Base-by-base conservation (phyloP, 805 yeast genomes). In the Huiozyma naganishii region DNA sequence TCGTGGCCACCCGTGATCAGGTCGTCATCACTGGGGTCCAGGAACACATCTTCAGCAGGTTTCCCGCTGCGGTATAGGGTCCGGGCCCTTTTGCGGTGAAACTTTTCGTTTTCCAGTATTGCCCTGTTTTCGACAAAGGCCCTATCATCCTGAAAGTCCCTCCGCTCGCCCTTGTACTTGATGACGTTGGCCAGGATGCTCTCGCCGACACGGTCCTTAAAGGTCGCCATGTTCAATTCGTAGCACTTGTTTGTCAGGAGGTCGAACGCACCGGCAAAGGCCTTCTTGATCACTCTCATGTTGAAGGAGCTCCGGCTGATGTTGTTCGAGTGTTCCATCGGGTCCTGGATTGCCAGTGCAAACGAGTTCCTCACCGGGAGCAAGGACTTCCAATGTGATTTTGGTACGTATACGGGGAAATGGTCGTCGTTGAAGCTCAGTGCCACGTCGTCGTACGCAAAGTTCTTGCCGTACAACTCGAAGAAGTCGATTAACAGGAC, bases 231-330 rank as follows among this genome's bases (percentile, higher is more conserved):
- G 52, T 83, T 73, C 62, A 87, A 66, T 39, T 77, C 83, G 59
- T 80, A 86, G 58, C 95, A 86, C 51, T 78, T 77, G 51, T 80
- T 81, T 1, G 79, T 74, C 34, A 88, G 64, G 41, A 87, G 58
- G 54, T 84, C 92, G 65, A 72, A 88, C 0, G 95, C 96, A 30
- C 95, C 95, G 12, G 81, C 80, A 66, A 90, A 89, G 1, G 95
- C 83, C 52, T 86, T 79, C 55, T 83, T 85, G 42, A 90, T 73
- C 52, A 80, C 85, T 33, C 85, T 65, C 38, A 86, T 66, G 59
- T 89, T 88, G 67, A 78, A 86, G 1, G 95, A 80, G 7, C 95
- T 83, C 51, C 95, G 70, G 32, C 90, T 77, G 39, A 90, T 80
- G 59, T 90, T 90, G 56, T 92, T 92, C 9, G 67, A 50, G 3